Evolutionary conservation across 2,329 filamentous ascomycete genomes (phyloP).

Genomic region (Cladosporium sp.): DNA sequence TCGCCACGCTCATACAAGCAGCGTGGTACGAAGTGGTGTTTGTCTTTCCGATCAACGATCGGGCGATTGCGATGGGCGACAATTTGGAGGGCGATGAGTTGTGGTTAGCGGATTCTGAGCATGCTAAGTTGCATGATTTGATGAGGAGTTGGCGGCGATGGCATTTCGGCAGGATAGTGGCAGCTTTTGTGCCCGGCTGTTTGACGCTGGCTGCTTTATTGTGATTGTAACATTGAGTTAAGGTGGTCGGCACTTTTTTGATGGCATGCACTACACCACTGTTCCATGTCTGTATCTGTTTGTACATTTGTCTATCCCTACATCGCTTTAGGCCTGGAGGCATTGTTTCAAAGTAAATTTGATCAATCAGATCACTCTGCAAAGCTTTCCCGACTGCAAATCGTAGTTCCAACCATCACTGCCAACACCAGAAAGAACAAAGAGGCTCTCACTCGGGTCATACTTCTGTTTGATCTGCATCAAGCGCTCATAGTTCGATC

Average conservation of each 20-base stretch:
- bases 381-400: slow-evolving; percentile 29
- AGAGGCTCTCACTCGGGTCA: slow-evolving; percentile 34
- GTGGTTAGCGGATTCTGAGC: slow-evolving; percentile 1
- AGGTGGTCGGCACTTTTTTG: too few relatives aligned
- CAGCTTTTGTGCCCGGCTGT: background rate
- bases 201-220: slow-evolving; percentile 9
- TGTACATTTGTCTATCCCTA: background rate
- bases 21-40: slow-evolving; percentile 25
- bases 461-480: slow-evolving; percentile 35
- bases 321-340: too few relatives aligned
- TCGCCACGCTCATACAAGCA: background rate
- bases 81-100: background rate
- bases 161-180: slow-evolving; percentile 5
- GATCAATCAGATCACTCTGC: background rate
- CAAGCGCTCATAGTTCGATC: slow-evolving; percentile 33
- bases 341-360: background rate
- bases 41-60: slow-evolving; percentile 21
- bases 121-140: background rate
- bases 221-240: background rate
- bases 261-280: background rate
- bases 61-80: slow-evolving; percentile 14
- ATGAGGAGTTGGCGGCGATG: slow-evolving; percentile 3
- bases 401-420: slow-evolving; percentile 23
- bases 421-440: slow-evolving; percentile 16
- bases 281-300: background rate